These are phyloP conservation scores for Calycina marina DNA, from an alignment of 2,329 filamentous ascomycete species.

Conservation along the genomic window DNA sequence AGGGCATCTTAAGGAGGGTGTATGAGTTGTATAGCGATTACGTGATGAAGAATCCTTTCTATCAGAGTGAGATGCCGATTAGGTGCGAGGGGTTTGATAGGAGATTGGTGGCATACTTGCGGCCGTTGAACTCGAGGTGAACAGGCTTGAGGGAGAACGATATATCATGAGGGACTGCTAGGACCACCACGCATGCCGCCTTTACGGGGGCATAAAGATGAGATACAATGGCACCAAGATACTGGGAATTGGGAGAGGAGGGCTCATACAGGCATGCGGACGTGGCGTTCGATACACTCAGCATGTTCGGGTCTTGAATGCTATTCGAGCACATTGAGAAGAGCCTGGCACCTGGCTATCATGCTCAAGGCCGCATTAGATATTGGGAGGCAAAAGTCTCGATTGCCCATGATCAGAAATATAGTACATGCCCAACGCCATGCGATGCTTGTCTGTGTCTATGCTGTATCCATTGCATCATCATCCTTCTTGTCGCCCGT, in stretches of 20 bases:
- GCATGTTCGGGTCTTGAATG: too few species aligned
- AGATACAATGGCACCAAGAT: too few species aligned
- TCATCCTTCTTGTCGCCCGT: slow-evolving; percentile 37
- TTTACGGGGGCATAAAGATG: too few species aligned
- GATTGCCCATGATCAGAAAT: slow-evolving; percentile 7
- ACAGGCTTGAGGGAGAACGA: too few species aligned
- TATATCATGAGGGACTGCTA: too few species aligned
- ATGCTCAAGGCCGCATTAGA: too few species aligned
- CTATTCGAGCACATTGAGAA: too few species aligned
- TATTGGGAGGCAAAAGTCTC: not conserved
- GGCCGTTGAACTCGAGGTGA: slow-evolving; percentile 45
- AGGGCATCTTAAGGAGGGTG: slow-evolving; percentile 66
- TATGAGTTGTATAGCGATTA: slow-evolving; percentile 95
- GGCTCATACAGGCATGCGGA: too few species aligned
- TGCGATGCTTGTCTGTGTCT: slow-evolving; percentile 19
- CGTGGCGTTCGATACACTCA: too few species aligned
- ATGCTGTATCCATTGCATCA: slow-evolving; percentile 74
- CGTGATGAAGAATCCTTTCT: slow-evolving; percentile 99
- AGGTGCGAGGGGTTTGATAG: slow-evolving; percentile 91
- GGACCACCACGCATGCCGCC: too few species aligned
- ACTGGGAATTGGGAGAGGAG: too few species aligned
- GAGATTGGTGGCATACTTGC: slow-evolving; percentile 66
- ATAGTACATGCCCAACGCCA: slow-evolving; percentile 24
- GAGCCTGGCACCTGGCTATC: too few species aligned
- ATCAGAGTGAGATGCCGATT: slow-evolving; percentile 94